These are phyloP conservation scores for Daedaleopsis nitida DNA, from an alignment of 768 basidiomycete species.

Conservation along the genomic window DNA sequence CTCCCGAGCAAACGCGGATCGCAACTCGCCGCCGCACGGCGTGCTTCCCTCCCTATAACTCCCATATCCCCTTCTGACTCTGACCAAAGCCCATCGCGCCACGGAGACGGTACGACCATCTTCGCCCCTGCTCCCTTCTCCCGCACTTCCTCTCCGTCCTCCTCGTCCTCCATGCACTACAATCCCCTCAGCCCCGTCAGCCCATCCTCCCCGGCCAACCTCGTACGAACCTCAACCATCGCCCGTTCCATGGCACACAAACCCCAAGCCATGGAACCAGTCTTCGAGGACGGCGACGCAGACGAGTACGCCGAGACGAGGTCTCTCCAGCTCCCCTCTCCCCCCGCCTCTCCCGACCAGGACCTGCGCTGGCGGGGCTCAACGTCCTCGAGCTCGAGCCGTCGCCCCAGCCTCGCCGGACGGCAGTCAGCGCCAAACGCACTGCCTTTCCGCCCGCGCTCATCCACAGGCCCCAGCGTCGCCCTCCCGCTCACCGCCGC, in stretches of 20 bases:
- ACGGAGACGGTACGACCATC: conserved; percentile 5
- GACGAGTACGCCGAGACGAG: conserved; percentile 18
- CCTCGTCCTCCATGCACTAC: neutral
- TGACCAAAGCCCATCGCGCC: conserved; percentile 2
- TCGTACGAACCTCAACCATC: neutral
- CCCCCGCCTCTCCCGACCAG: conserved; percentile 30
- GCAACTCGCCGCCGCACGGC: conserved; percentile 1
- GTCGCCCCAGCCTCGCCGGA: conserved; percentile 24
- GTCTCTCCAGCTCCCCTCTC: conserved; percentile 31
- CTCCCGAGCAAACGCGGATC: conserved; percentile 21
- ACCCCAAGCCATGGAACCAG: conserved; percentile 23
- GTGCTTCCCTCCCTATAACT: conserved; percentile 18
- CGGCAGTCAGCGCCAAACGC: conserved; percentile 21
- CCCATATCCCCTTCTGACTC: conserved; percentile 11
- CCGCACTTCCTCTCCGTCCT: neutral
- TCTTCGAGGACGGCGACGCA: conserved; percentile 22
- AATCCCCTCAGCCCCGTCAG: conserved; percentile 11
- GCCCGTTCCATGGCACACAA: neutral
- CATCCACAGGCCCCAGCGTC: conserved; percentile 15
- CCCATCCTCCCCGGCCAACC: neutral
- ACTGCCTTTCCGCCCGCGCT: conserved; percentile 27
- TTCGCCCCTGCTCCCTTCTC: neutral
- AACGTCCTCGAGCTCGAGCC: conserved; percentile 8
- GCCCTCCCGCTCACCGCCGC: conserved; percentile 24
- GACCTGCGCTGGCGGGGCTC: conserved; percentile 17